Evolutionary conservation across 306 rosid genomes (phyloP), one percentile per base, ranked within the genome.

Genomic region (Senna tora): DNA sequence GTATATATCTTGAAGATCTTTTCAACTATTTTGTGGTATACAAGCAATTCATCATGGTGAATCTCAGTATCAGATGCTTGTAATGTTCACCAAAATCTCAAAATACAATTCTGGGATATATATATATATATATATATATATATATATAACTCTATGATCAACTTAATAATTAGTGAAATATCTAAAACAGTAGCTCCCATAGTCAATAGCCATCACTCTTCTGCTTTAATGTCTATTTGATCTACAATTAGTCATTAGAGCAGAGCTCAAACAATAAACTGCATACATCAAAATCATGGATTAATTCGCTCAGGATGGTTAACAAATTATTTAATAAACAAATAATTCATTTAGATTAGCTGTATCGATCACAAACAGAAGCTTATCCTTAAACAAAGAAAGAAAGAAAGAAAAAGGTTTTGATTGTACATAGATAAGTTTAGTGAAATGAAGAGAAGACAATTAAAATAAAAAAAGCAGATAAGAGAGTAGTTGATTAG

Each of bases 401-500:
- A 64, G 5, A 12, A 20, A 17, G 12, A 50, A 39, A 42, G 1
- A 42, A 64, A 64, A 5, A 41, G 36, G 7, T 19, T 64, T 21
- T 12, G 2, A 21, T 41, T 38, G 5, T 14, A 38, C 16, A 45
- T 4, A 11, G 33, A 69, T 43, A 38, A 51, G 10, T 70, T 30
- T 32, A 56, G 34, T 70, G 4, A 39, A 34, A 6, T 5, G 36
- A 42, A 42, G 34, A 64, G 34, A 25, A 15, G 33, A 71, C 14
- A 70, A 53, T 11, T 42, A 5, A 25, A 54, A 4, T 15, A 15
- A 9, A 15, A 9, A 54, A 5, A 21, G 17, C 14, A 54, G 20
- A 53, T 70, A 69, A 43, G 43, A 17, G 4, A 42, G 49, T 4
- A 17, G 50, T 42, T 30, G 67, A 42, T 47, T 45, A 38, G 65